Conservation (phyloP, 352 stramenopile species). For the Plasmopara muralis region DNA sequence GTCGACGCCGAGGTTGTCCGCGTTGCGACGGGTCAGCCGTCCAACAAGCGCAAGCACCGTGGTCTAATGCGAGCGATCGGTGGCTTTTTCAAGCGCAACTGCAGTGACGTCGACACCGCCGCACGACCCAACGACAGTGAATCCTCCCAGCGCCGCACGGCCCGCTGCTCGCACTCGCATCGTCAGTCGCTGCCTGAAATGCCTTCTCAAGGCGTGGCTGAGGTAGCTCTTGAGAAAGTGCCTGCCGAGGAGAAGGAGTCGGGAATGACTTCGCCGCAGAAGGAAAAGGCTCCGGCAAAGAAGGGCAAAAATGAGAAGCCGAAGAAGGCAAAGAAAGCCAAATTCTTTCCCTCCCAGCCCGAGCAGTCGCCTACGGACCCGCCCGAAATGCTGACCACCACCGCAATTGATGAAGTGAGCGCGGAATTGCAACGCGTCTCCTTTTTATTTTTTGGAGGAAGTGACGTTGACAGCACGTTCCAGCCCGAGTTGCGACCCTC, state of each 20-base stretch:
- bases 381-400: slow-evolving; percentile 22
- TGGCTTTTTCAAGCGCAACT: slow-evolving; percentile 40
- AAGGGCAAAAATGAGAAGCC: slow-evolving; percentile 16
- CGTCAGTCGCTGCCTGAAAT: slow-evolving; percentile 21
- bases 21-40: not conserved
- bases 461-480: slow-evolving; percentile 41
- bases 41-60: slow-evolving; percentile 28
- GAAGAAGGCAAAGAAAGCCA: slow-evolving; percentile 19
- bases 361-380: slow-evolving; percentile 24
- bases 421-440: slow-evolving; percentile 19
- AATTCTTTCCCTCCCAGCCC: slow-evolving; percentile 1
- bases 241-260: slow-evolving; percentile 20
- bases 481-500: slow-evolving; percentile 35
- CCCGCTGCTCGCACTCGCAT: slow-evolving; percentile 28
- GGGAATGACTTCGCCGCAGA: slow-evolving; percentile 5
- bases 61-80: slow-evolving; percentile 45
- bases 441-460: slow-evolving; percentile 64
- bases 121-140: slow-evolving; percentile 21
- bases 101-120: slow-evolving; percentile 18
- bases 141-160: slow-evolving; percentile 30
- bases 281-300: slow-evolving; percentile 13
- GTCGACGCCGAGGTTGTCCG: not conserved
- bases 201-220: slow-evolving; percentile 10
- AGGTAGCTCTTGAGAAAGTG: slow-evolving; percentile 3
- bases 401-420: slow-evolving; percentile 26